Evolutionary conservation across 1,139 yeast species (phyloP), one percentile per base, ranked within the genome.

Genomic region (Waltiozyma sp.): DNA sequence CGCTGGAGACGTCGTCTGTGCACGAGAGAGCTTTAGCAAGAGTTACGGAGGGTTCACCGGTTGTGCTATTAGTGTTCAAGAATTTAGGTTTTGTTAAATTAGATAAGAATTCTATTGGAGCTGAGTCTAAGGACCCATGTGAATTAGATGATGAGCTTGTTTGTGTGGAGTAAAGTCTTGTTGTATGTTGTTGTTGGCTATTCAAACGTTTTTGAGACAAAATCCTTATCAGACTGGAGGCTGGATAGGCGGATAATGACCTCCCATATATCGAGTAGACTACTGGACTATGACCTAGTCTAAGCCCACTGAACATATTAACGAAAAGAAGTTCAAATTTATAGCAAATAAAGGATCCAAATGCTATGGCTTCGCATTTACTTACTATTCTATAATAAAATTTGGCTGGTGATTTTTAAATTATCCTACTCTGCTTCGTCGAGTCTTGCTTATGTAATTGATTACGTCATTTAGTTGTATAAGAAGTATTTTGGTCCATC

Each of bases 81-180:
- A 44, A 47, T n/a, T 37, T 41, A 10, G 52, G 50, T 3, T 40
- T 35, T 2, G 57, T 45, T 18, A 58, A 40, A 44, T 65, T 65
- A 3, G 69, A 58, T 3, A 63, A 52, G 43, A 65, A 65, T 44
- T 65, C 67, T 11, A 63, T 52, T 2, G 69, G 68, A 2, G 67
- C 59, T 11, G 61, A 53, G 42, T 61, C 63, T 37, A 64, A 43
- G 1, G 50, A 42, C 38, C 37, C 39, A 41, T 13, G 10, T 38
- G 34, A n/a, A n/a, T n/a, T 31, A 8, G 23, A 21, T 11, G 35
- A 18, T 15, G 14, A 38, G 19, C 18, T 26, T 15, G 6, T 34
- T 13, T 28, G 40, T 37, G 39, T 8, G n/a, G 41, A 35, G 37
- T 13, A 31, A n/a, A n/a, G 34, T 31, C 16, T 15, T 28, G 34